Evolutionary conservation across 306 rosid genomes (phyloP).

Genomic region (Quercus parvula): DNA sequence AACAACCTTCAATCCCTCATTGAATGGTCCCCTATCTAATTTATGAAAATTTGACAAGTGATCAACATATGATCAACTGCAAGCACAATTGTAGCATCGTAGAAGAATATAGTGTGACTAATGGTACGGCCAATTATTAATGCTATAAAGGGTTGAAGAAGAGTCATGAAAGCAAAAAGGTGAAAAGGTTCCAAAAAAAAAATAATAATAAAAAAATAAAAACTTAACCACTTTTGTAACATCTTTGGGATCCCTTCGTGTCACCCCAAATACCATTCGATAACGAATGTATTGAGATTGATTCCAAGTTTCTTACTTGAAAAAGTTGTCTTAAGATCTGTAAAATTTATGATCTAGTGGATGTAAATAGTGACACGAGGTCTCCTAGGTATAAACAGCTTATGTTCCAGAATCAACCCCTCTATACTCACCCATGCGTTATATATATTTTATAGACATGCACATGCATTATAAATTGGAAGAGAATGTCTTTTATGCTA

Average conservation of each 20-base stretch:
- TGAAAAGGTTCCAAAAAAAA: not conserved
- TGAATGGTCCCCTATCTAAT: too few relatives aligned
- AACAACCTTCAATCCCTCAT: too few relatives aligned
- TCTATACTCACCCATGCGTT: conserved; percentile 43
- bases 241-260: conserved; percentile 1
- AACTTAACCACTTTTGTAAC: not conserved
- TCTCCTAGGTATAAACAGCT: conserved; percentile 13
- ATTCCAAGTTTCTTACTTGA: conserved; percentile 11
- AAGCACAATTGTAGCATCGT: conserved; percentile 24
- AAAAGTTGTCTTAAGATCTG: conserved; percentile 30
- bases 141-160: not conserved
- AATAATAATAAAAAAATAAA: not conserved
- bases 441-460: conserved; percentile 6
- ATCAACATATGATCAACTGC: conserved; percentile 19
- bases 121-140: not conserved
- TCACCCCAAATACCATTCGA: not conserved
- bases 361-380: conserved; percentile 37
- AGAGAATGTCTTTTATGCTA: conserved; percentile 52
- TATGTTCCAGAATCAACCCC: conserved; percentile 39
- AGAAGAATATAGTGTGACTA: not conserved
- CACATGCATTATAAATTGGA: conserved; percentile 1
- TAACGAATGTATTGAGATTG: conserved; percentile 31
- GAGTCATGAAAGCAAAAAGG: not conserved
- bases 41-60: too few relatives aligned
- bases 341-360: conserved; percentile 38